Base-by-base conservation (phyloP, 1,284 basidiomycete species). In the Athelia psychrophila region DNA sequence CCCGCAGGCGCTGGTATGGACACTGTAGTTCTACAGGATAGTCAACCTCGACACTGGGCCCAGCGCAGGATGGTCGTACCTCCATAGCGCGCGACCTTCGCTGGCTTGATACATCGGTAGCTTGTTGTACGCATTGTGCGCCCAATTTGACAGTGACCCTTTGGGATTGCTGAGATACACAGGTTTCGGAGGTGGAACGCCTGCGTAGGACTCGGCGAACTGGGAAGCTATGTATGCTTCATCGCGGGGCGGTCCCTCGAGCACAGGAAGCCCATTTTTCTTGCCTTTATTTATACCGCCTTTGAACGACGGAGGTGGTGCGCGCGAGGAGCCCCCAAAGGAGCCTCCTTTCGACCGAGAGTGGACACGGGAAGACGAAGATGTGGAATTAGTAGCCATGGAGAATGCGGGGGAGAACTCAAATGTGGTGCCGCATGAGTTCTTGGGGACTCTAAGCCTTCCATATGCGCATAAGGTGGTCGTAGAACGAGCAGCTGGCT, bases 21-120 rank as follows among this genome's bases (percentile, higher is more conserved):
- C 15, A 81, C 74, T 15, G 73, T 78, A 1, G 75, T 73, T 59
- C 84, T 86, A 57, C 45, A 56, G 19, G 47, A 33, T 44, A 38
- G 18, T 44, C 33, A 40, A 40, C 42, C 24, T 44, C 3, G 40
- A 22, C 53, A 40, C 35, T 33, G 32, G 30, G 10, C 6, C n/a
- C 16, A 42, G 9, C 24, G 12, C 48, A 44, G 49, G 47, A 35
- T 36, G 32, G 58, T 63, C 51, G 62, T 24, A 56, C 75, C 75
- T 70, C 68, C 72, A 74, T 18, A 58, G 44, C 6, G 68, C 30
- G 30, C 56, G 48, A n/a, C 73, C 73, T 42, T 68, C 61, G 2
- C 58, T 54, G 20, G 60, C 63, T n/a, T 62, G 54, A 60, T 76
- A 76, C 36, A 63, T 57, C 19, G 74, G 70, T n/a, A 63, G 50